These are phyloP conservation scores for Monosporascus cannonballus DNA, from an alignment of 2,329 filamentous ascomycete species.

Conservation along the genomic window DNA sequence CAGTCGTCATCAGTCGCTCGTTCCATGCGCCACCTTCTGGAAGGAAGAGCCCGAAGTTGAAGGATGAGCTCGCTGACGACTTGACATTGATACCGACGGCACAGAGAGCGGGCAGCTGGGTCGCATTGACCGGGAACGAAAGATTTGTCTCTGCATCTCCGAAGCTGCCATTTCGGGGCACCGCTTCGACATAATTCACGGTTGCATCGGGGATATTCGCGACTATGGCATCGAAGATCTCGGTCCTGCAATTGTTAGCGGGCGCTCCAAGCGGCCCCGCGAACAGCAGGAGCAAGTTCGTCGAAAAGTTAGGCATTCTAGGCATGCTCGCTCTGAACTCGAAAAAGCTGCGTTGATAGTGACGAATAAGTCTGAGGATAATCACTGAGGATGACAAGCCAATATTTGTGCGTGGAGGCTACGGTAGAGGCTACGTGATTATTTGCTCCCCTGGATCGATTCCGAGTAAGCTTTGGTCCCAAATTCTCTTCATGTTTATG, in stretches of 20 bases:
- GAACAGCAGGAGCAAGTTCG: constrained; percentile 5
- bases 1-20: constrained; percentile 19
- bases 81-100: constrained; percentile 24
- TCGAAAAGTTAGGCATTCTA: constrained; percentile 9
- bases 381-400: too few species aligned
- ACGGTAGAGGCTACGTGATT: too few species aligned
- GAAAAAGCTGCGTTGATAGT: too few species aligned
- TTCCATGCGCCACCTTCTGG: constrained; percentile 24
- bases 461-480: too few species aligned
- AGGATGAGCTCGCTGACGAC: constrained; percentile 21
- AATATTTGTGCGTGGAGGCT: too few species aligned
- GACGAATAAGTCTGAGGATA: too few species aligned
- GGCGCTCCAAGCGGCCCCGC: constrained; percentile 6
- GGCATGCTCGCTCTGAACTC: not conserved
- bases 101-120: constrained; percentile 21
- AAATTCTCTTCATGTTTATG: too few species aligned
- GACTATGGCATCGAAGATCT: constrained; percentile 16
- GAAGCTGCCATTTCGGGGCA: constrained; percentile 20
- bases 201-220: constrained; percentile 12
- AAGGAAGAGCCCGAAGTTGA: constrained; percentile 25
- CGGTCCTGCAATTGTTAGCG: constrained; percentile 15
- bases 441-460: too few species aligned
- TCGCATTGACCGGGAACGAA: constrained; percentile 18
- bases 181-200: constrained; percentile 17
- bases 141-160: constrained; percentile 12